These are phyloP conservation scores for Taphrina betulina DNA, from an alignment of 1,139 yeast species.

Conservation along the genomic window DNA sequence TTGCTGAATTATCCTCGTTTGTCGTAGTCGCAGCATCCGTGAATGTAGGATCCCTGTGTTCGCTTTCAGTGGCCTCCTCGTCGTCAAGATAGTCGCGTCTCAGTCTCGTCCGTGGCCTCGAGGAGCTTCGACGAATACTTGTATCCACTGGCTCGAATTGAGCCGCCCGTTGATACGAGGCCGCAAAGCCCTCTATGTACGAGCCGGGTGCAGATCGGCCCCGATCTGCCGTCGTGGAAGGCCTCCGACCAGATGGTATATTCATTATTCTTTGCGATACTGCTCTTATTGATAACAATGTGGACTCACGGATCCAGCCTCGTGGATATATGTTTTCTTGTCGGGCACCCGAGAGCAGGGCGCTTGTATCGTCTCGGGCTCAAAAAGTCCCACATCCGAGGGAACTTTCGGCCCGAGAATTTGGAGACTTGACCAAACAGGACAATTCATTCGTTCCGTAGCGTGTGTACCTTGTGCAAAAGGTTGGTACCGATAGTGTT, in stretches of 20 bases:
- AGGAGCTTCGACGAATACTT: slow-evolving; percentile 4
- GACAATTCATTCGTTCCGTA: too few relatives aligned
- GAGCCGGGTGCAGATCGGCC: slow-evolving; percentile 1
- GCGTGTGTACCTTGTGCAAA: too few relatives aligned
- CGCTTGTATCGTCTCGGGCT: too few relatives aligned
- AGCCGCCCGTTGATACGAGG: slow-evolving; percentile 18
- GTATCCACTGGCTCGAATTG: slow-evolving; percentile 22
- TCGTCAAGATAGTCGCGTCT: background rate
- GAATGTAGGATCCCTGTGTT: background rate
- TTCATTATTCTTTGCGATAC: background rate
- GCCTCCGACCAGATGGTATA: background rate
- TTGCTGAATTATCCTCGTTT: background rate
- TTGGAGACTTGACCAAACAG: too few relatives aligned
- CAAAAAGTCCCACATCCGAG: too few relatives aligned
- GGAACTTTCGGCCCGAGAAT: too few relatives aligned
- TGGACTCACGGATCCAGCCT: too few relatives aligned
- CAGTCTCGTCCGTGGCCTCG: background rate
- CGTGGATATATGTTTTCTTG: too few relatives aligned
- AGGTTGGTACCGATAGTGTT: too few relatives aligned
- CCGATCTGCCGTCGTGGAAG: background rate
- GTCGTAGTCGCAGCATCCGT: background rate
- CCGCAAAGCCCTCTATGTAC: slow-evolving; percentile 24
- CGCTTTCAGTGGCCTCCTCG: background rate
- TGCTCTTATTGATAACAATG: too few relatives aligned
- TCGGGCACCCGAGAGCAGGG: too few relatives aligned